phyloP scores from a whole-genome alignment of 495 filamentous ascomycete species.

The Penicillium ochrochloron region DNA sequence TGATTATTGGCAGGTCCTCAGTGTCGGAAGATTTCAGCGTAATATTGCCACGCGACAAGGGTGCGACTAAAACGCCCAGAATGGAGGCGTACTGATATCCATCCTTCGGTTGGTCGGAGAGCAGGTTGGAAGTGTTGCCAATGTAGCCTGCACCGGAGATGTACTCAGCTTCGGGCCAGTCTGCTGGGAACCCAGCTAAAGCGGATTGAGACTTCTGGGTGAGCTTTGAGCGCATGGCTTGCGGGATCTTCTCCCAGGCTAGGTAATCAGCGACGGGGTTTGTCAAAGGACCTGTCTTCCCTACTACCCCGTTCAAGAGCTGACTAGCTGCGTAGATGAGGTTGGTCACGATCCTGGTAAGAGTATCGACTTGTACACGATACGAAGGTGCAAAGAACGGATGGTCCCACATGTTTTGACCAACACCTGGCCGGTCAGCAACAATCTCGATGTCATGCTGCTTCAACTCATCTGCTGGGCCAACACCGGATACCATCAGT shows the following conservation, averaged over 20 bases:
- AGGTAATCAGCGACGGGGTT: conserved; percentile 46
- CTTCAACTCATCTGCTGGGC: conserved; percentile 10
- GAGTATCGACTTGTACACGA: conserved; percentile 27
- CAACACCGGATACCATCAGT: conserved; percentile 23
- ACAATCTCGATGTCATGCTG: conserved; percentile 14
- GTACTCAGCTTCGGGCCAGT: conserved; percentile 66
- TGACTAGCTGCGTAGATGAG: conserved; percentile 19
- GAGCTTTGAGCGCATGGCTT: conserved; percentile 29
- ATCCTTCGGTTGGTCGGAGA: conserved; percentile 40
- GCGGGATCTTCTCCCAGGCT: conserved; percentile 57
- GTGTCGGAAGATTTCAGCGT: conserved; percentile 52
- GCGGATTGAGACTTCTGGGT: conserved; percentile 23
- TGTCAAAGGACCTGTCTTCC: conserved; percentile 37
- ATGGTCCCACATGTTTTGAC: conserved; percentile 27
- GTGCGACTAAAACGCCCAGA: conserved; percentile 46
- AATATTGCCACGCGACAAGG: conserved; percentile 60
- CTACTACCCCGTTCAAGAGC: conserved; percentile 12
- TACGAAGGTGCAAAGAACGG: conserved; percentile 23
- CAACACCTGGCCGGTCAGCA: conserved; percentile 20
- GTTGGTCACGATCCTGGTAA: conserved; percentile 24
- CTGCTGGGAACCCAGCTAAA: conserved; percentile 42
- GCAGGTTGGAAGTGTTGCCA: conserved; percentile 47
- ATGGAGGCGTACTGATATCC: conserved; percentile 54
- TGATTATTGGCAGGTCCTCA: conserved; percentile 53
- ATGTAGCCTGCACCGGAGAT: conserved; percentile 41